Evolutionary conservation across 768 basidiomycete genomes (phyloP), one percentile per base, ranked within the genome.

Genomic region (Tulasnella sp.): DNA sequence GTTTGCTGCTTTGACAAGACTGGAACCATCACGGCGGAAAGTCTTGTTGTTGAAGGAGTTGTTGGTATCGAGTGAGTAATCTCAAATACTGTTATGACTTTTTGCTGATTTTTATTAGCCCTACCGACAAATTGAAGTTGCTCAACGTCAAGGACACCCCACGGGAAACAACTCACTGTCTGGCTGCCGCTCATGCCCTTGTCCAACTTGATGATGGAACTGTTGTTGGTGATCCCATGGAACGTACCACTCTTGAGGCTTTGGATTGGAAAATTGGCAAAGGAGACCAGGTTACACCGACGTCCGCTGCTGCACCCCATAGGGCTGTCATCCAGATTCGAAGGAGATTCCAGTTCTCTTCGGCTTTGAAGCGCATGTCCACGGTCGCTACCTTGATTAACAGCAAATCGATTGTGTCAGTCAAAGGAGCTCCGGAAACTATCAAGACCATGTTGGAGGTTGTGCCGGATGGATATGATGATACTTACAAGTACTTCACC

Each of bases 1-100:
- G 83, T 98, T 13, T 99, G 95, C 66, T 98, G 95, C 66, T 98
- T 99, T 59, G 95, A 99, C 67, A 99, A 99, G 73, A 99, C 95
- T 0, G 95, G 93, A 20, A 98, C 95, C 0, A 96, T 99, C 58
- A 99, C 95, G 0, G 89, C 89, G 0, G 92, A 96, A 64, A 83
- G 91, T 63, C 69, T 98, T 10, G 90, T 96, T 6, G 73, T 98
- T 1, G 92, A 99, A 63, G 95, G 95, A 48, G 76, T 99, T 35
- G 87, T 76, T 24, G 95, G 92, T 46, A 73, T 95, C 39, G 76
- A 89, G 92, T 96, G 61, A 60, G 87, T 31, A 13, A 41, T 35
- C 32, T 33, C 15, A 4, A 13, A 20, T n/a, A 37, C n/a, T n/a
- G n/a, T n/a, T n/a, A n/a, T n/a, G n/a, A n/a, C n/a, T n/a, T n/a